Evolutionary conservation across 2,329 filamentous ascomycete genomes (phyloP).

Genomic region (Fusarium circinatum): DNA sequence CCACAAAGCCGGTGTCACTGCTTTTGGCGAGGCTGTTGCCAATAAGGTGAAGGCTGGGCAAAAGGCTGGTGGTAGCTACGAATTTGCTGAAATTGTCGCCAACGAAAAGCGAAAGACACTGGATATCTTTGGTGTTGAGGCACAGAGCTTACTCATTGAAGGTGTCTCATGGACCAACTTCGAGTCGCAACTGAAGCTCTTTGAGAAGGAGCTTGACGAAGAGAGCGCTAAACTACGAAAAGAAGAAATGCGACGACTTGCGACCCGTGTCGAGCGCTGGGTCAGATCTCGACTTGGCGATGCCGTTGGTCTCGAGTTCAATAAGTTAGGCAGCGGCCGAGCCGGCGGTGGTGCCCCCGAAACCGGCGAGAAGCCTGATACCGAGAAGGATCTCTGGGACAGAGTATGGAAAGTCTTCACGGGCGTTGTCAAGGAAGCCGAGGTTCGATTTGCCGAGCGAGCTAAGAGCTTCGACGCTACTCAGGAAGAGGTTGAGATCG

Average conservation of each 20-base stretch:
- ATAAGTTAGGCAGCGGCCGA: constrained; percentile 89
- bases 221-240: constrained; percentile 86
- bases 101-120: constrained; percentile 82
- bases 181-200: constrained; percentile 79
- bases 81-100: constrained; percentile 94
- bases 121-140: constrained; percentile 79
- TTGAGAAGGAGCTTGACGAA: constrained; percentile 90
- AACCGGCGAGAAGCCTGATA: constrained; percentile 74
- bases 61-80: constrained; percentile 89
- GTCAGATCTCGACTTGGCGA: constrained; percentile 89
- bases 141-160: constrained; percentile 77
- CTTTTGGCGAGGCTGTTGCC: constrained; percentile 90
- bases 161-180: constrained; percentile 91
- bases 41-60: constrained; percentile 89
- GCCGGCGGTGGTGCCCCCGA: constrained; percentile 85
- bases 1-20: constrained; percentile 85
- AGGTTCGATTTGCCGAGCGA: constrained; percentile 84
- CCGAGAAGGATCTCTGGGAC: constrained; percentile 94
- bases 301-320: constrained; percentile 92
- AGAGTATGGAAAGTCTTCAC: constrained; percentile 91
- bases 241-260: constrained; percentile 94
- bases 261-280: constrained; percentile 92
- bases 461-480: constrained; percentile 95
- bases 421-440: constrained; percentile 84
- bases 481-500: constrained; percentile 89